Evolutionary conservation across 2,329 filamentous ascomycete species (phyloP), one percentile per base, ranked within the genome.

Genomic region (Colletotrichum lupini): DNA sequence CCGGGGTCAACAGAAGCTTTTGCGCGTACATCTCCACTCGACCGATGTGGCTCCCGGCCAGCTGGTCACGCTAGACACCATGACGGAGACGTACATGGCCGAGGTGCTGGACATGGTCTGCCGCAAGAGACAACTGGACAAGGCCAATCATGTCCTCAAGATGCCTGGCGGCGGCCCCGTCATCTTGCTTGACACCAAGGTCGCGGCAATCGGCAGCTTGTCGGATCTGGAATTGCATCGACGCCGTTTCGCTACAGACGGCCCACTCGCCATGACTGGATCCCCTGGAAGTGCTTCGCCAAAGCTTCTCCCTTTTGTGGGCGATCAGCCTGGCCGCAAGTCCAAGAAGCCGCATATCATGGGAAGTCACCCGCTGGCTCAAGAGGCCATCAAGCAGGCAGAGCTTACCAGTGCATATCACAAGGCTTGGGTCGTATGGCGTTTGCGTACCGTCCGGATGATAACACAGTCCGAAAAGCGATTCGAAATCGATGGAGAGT

Each of bases 361-460:
- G 62, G 90, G 90, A 14, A 86, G 86, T 24, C 92, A 95, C 78
- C 93, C 93, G 24, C 86, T 95, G 61, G 90, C 92, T 19, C 90
- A 90, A 75, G 90, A 92, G 80, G 86, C 87, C 22, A 82, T 89
- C 73, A 89, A 89, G 82, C 87, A 89, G 76, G 89, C 91, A 68
- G 89, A 91, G 79, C 83, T 89, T 61, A 87, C 85, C 75, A 84
- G 84, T 52, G 86, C 85, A 70, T 91, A 87, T 77, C 93, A 94
- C 83, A 92, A 94, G 79, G 93, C 92, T 77, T 97, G 95, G 82
- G 91, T 90, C 14, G 94, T 97, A 19, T 93, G 93, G 85, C 91
- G 94, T 75, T 94, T 95, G 82, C 93, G 95, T 81, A 92, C 93
- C 9, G 94, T 97, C 89, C 91, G 93, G 28, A 93, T 97, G 77